Evolutionary conservation across 805 yeast species (phyloP), one percentile per base, ranked within the genome.

Genomic region (Wickerhamiella sergipiensis): DNA sequence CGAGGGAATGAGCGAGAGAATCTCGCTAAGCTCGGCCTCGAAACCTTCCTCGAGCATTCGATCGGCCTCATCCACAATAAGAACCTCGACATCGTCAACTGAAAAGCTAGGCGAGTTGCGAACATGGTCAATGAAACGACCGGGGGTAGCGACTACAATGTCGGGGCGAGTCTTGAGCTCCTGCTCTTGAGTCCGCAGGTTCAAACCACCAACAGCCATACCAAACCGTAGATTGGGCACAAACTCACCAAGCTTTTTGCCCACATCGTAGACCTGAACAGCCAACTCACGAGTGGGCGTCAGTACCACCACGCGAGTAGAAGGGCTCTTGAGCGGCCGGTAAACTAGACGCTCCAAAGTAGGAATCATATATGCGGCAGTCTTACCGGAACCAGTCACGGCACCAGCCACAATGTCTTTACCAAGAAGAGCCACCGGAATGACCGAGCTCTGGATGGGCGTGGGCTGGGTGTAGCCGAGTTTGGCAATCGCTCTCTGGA

Each of bases 1-100:
- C 48, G 81, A 77, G 26, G 99, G 98, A 57, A 94, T 73, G 50
- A 90, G 72, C 13, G 84, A 76, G 67, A 92, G 76, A 53, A 92
- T 90, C 66, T 92, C 98, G 18, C 87, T 83, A 58, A 92, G 73
- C 68, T 92, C 98, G 49, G 81, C 86, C 68, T 89, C 96, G 78
- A 92, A 92, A 63, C 99, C 99, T 69, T 92, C 99, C 66, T 92
- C 99, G 59, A 92, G 76, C 97, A 92, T 92, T 72, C 98, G 81
- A 75, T 92, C 98, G 53, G 98, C 98, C 72, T 92, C 98, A 72
- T 92, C 98, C 59, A 92, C 76, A 29, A 92, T 94, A 60, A 92
- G 72, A 50, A 92, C 85, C 70, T 92, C 98, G 47, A 92, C 92
- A 33, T 81, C 75, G 58, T 92, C 97, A 46, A 88, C 94, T 47